phyloP scores from a whole-genome alignment of 495 filamentous ascomycete species.

The Hypoxylon intermedium region DNA sequence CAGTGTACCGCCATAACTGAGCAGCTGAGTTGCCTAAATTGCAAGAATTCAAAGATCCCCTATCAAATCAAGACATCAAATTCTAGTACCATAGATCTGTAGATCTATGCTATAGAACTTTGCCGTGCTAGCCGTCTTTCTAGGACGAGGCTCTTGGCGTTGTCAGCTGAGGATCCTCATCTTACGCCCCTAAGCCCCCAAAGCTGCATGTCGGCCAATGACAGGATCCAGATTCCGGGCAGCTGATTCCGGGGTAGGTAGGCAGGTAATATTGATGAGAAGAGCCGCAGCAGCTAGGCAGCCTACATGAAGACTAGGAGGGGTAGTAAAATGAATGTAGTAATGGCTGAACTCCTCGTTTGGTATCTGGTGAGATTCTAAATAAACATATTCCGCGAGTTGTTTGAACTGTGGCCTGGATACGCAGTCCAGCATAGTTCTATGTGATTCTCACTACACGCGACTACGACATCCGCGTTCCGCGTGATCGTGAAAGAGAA shows the following conservation, averaged over 20 bases:
- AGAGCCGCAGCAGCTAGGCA: slow-evolving; percentile 37
- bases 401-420: too few relatives aligned
- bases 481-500: slow-evolving; percentile 6
- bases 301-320: slow-evolving; percentile 12
- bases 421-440: neutral
- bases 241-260: too few relatives aligned
- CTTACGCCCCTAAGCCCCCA: slow-evolving; percentile 26
- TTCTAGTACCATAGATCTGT: neutral
- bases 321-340: slow-evolving; percentile 10
- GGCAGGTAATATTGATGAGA: slow-evolving; percentile 34
- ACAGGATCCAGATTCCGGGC: slow-evolving; percentile 12
- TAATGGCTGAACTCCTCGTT: neutral
- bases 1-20: too few relatives aligned
- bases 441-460: slow-evolving; percentile 2
- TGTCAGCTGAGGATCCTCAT: slow-evolving; percentile 36
- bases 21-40: too few relatives aligned
- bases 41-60: too few relatives aligned
- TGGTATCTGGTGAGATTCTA: neutral
- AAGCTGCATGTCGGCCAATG: slow-evolving; percentile 23
- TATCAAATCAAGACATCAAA: too few relatives aligned
- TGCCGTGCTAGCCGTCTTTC: slow-evolving; percentile 25
- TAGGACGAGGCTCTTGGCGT: neutral
- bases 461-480: slow-evolving; percentile 2
- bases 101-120: neutral
- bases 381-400: too few relatives aligned